These are phyloP conservation scores for Paraconiothyrium brasiliense DNA, from an alignment of 2,329 filamentous ascomycete genomes.

Conservation along the genomic window DNA sequence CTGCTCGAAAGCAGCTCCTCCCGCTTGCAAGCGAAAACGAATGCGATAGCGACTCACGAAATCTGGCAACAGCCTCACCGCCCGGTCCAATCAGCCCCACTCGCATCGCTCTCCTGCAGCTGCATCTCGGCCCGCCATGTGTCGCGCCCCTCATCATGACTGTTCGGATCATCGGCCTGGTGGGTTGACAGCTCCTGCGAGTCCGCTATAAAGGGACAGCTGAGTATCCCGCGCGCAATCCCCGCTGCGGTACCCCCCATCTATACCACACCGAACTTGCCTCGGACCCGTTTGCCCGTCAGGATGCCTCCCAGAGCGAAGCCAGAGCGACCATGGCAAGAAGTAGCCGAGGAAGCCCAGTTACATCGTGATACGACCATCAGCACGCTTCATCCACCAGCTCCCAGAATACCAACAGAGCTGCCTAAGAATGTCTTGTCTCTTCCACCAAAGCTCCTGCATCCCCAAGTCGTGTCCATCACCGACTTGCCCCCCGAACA, in stretches of 20 bases:
- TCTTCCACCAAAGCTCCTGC: conserved; percentile 29
- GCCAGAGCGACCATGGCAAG: conserved; percentile 32
- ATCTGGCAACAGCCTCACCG: not conserved
- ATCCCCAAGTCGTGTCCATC: conserved; percentile 26
- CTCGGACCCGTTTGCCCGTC: not conserved
- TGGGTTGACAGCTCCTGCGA: not conserved
- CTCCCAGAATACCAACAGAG: conserved; percentile 30
- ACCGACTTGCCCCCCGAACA: conserved; percentile 33
- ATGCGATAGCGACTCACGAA: conserved; percentile 11
- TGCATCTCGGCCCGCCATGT: conserved; percentile 4
- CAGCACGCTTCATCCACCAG: conserved; percentile 24
- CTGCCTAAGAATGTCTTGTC: conserved; percentile 33
- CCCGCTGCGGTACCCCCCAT: not conserved
- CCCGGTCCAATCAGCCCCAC: conserved; percentile 2
- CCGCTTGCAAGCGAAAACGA: conserved; percentile 12
- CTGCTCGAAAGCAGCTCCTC: not conserved
- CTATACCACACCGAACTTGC: not conserved
- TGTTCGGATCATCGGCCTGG: not conserved
- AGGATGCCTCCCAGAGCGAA: conserved; percentile 22
- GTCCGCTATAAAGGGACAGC: not conserved
- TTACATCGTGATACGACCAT: conserved; percentile 39
- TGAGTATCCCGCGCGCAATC: not conserved
- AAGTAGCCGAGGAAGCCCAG: conserved; percentile 38
- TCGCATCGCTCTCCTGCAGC: conserved; percentile 1
- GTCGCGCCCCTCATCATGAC: not conserved